Conservation (phyloP, 2,329 filamentous ascomycete genomes). For the Coniochaeta sp. region DNA sequence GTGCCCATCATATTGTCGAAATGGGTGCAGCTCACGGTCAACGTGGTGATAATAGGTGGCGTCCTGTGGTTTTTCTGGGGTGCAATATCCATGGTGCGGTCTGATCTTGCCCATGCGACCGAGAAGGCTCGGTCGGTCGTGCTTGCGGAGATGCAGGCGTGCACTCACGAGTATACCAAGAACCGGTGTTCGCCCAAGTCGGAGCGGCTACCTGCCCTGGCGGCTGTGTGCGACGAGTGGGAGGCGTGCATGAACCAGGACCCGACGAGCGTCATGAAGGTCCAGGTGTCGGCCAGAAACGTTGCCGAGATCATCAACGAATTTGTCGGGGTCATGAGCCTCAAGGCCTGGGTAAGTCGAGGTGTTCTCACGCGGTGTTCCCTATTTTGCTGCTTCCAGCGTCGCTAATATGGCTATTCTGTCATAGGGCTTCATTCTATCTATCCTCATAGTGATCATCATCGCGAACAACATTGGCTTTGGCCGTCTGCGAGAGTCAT, state of each 20-base stretch:
- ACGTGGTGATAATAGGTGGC: constrained; percentile 49
- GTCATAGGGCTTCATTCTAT: constrained; percentile 35
- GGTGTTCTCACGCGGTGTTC: not conserved
- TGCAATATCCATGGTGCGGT: constrained; percentile 61
- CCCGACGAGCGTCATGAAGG: constrained; percentile 66
- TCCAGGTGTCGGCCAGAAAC: constrained; percentile 76
- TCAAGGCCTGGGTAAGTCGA: constrained; percentile 57
- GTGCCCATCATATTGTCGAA: constrained; percentile 51
- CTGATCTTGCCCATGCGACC: constrained; percentile 67
- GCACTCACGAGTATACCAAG: constrained; percentile 62
- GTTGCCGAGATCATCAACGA: constrained; percentile 91
- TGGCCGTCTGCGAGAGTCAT: constrained; percentile 24
- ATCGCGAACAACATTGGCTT: constrained; percentile 44
- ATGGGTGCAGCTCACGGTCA: constrained; percentile 56
- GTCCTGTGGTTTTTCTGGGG: constrained; percentile 61
- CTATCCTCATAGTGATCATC: constrained; percentile 38
- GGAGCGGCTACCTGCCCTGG: constrained; percentile 64
- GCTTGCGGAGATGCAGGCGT: constrained; percentile 64
- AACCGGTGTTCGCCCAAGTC: constrained; percentile 65
- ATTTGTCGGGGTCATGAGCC: constrained; percentile 84
- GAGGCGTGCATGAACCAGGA: constrained; percentile 81
- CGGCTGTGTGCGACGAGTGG: constrained; percentile 71
- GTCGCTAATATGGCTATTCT: constrained; percentile 8
- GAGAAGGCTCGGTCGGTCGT: constrained; percentile 61
- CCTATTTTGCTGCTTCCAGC: not conserved